phyloP scores from a whole-genome alignment of 202 grass and related monocot genomes.

The Alloteropsis angusta region DNA sequence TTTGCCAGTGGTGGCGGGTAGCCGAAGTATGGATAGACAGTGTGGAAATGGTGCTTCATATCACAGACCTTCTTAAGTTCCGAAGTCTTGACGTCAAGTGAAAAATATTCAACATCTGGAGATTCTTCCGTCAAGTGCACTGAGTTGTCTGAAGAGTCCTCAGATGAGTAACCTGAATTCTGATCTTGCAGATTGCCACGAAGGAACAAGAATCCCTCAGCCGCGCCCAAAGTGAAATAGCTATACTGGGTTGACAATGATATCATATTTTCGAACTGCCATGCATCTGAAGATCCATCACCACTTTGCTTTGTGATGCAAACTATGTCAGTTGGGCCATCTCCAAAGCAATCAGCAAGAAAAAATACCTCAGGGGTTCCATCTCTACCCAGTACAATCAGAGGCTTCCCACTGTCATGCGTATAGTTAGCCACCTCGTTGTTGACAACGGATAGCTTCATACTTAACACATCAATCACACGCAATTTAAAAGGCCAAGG shows the following conservation, averaged over 20 bases:
- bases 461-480: neutral
- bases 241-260: neutral
- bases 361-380: neutral
- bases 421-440: neutral
- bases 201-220: constrained; percentile 18
- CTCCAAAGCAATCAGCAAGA: neutral
- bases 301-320: neutral
- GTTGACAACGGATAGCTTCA: neutral
- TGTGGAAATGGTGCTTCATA: neutral
- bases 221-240: neutral
- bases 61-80: neutral
- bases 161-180: neutral
- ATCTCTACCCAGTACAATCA: neutral
- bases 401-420: neutral
- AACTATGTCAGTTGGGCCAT: neutral
- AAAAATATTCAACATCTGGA: neutral
- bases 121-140: neutral
- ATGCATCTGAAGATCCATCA: neutral
- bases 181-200: neutral
- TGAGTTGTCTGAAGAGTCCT: neutral
- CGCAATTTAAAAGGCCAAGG: neutral
- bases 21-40: constrained; percentile 5
- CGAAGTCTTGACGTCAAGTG: neutral
- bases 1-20: constrained; percentile 2
- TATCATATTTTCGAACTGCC: neutral